A percentile compares a stretch with the other conserved stretches of the same genome.
Conservation (phyloP, 2,329 filamentous ascomycete genomes). For the Thermothelomyces thermophilus region DNA sequence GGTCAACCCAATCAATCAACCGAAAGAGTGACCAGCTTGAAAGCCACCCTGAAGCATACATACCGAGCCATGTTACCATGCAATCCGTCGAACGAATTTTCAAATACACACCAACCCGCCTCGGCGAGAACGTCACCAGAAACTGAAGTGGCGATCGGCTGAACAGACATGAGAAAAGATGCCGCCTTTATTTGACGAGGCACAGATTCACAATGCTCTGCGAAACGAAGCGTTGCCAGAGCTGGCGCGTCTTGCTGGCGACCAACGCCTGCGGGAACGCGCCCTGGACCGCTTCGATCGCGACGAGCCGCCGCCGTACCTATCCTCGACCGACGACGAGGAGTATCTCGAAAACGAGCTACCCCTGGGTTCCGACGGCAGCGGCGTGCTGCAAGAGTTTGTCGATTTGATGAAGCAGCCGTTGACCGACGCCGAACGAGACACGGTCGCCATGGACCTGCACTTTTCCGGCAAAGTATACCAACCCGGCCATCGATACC, state of each 20-base stretch:
- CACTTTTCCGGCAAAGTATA: neutral
- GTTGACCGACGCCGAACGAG: neutral
- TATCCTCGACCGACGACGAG: constrained; percentile 4
- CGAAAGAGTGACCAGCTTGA: no score
- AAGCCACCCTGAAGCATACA: no score
- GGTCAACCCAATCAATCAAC: no score
- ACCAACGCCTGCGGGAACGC: neutral
- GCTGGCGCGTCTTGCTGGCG: neutral
- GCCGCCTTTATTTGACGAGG: no score
- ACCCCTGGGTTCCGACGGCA: no score
- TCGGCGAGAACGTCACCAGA: no score
- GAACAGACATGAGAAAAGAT: no score
- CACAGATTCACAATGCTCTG: neutral
- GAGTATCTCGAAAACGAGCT: no score
- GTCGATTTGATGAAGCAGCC: neutral
- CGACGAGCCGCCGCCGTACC: constrained; percentile 3
- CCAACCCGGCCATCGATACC: neutral
- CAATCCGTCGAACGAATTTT: no score
- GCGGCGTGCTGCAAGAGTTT: constrained; percentile 6
- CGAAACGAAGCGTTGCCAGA: neutral
- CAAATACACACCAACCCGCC: no score
- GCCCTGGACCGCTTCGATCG: neutral
- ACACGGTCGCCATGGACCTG: neutral
- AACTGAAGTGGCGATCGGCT: no score
- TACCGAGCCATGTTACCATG: no score